Conservation (phyloP, 352 stramenopile species). For the Globisporangium paddicum region DNA sequence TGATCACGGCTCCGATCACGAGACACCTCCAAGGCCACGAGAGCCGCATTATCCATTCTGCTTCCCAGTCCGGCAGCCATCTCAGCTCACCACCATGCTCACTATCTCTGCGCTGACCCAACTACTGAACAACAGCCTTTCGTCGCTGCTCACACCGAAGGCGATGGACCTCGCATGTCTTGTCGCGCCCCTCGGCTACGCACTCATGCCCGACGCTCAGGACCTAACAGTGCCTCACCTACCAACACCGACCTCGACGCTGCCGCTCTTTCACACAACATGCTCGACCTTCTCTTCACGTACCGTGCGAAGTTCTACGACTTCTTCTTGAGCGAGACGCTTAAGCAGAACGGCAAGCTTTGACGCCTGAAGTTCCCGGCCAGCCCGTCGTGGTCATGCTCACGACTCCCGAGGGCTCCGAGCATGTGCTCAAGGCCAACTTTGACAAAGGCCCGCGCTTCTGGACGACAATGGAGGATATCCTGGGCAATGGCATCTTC, state of each 20-base stretch:
- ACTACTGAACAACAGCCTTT: not conserved
- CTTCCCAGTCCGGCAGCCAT: no score
- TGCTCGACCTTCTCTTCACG: not conserved
- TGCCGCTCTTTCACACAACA: not conserved
- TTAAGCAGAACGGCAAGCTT: conserved; percentile 12
- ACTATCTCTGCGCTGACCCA: not conserved
- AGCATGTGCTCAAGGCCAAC: conserved; percentile 37
- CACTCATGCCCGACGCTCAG: not conserved
- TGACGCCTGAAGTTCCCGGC: conserved; percentile 8
- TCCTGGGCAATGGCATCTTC: conserved; percentile 65
- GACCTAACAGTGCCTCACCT: not conserved
- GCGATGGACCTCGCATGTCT: not conserved
- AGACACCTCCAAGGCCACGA: no score
- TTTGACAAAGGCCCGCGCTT: conserved; percentile 46
- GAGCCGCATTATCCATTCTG: no score
- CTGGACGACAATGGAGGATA: conserved; percentile 17
- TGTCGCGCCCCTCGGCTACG: not conserved
- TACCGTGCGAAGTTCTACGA: not conserved
- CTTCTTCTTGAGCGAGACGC: conserved; percentile 30
- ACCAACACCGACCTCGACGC: not conserved
- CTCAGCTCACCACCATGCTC: not conserved
- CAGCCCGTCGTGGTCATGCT: conserved; percentile 19
- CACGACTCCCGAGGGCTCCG: conserved; percentile 16
- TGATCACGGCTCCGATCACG: no score
- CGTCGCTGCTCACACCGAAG: not conserved